A percentile compares a stretch with the other conserved stretches of the same genome.
Evolutionary conservation across 331 rosid genomes (phyloP).

Genomic region (Malus hybrid): DNA sequence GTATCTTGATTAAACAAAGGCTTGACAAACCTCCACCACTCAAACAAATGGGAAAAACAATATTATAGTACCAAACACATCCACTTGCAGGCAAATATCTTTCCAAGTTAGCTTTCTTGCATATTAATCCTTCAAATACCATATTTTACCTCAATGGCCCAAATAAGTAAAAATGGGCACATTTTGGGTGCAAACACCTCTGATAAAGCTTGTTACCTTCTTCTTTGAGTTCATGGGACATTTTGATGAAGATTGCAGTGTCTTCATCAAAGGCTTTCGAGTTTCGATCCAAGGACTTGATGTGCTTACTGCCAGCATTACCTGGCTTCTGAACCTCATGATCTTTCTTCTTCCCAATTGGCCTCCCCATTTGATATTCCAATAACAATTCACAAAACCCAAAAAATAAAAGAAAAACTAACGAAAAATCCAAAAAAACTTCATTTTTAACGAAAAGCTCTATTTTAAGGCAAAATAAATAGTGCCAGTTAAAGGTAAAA

Average conservation of each 20-base stretch:
- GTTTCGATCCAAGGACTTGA: conserved; percentile 32
- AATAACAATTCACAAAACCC: background rate
- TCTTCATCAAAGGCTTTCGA: conserved; percentile 72
- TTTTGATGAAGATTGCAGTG: conserved; percentile 79
- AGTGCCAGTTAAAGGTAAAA: too few relatives aligned
- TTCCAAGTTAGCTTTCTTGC: too few relatives aligned
- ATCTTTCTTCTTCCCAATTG: conserved; percentile 67
- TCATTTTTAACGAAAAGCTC: too few relatives aligned
- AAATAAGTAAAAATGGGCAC: too few relatives aligned
- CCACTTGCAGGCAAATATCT: too few relatives aligned
- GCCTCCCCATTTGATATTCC: conserved; percentile 60
- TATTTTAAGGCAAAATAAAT: too few relatives aligned
- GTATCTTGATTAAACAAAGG: too few relatives aligned
- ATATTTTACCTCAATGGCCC: too few relatives aligned
- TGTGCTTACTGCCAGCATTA: conserved; percentile 22
- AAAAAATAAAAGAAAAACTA: background rate
- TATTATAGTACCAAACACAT: too few relatives aligned
- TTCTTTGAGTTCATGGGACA: conserved; percentile 53
- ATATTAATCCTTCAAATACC: too few relatives aligned
- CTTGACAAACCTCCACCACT: too few relatives aligned
- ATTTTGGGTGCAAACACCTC: background rate
- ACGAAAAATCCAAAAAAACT: background rate
- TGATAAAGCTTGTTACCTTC: conserved; percentile 36
- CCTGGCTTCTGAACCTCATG: conserved; percentile 32
- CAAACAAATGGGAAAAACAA: too few relatives aligned